A percentile compares a stretch with the other conserved stretches of the same genome.
Evolutionary conservation across 2,329 filamentous ascomycete genomes (phyloP).

Genomic region (Fusarium protoensiforme): DNA sequence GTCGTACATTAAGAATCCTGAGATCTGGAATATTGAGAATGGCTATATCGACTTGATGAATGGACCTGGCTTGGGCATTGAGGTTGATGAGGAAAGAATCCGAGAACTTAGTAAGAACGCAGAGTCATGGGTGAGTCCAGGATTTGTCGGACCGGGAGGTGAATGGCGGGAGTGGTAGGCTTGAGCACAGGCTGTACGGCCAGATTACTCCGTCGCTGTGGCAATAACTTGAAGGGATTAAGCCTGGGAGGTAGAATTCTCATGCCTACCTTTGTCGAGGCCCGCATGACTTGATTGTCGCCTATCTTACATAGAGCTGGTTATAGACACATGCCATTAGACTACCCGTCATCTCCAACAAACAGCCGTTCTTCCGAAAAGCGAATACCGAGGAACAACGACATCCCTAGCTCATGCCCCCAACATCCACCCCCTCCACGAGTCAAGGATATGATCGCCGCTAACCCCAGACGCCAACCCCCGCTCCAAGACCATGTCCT

Average conservation of each 20-base stretch:
- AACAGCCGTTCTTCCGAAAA: background rate
- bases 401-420: background rate
- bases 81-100: slow-evolving; percentile 76
- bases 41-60: slow-evolving; percentile 71
- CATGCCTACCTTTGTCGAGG: background rate
- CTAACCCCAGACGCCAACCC: slow-evolving; percentile 2
- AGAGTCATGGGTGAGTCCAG: slow-evolving; percentile 66
- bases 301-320: background rate
- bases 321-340: background rate
- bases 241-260: background rate
- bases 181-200: background rate
- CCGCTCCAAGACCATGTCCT: background rate
- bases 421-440: background rate
- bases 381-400: background rate
- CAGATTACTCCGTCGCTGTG: background rate
- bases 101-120: slow-evolving; percentile 67
- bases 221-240: background rate
- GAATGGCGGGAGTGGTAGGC: slow-evolving; percentile 12
- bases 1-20: slow-evolving; percentile 73
- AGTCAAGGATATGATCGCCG: background rate
- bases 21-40: slow-evolving; percentile 73
- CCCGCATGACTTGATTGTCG: background rate
- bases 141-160: slow-evolving; percentile 9
- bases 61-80: slow-evolving; percentile 74
- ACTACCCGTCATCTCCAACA: background rate